These are phyloP conservation scores for Taiwanofungus camphoratus DNA, from an alignment of 1,284 basidiomycete species.

Conservation along the genomic window DNA sequence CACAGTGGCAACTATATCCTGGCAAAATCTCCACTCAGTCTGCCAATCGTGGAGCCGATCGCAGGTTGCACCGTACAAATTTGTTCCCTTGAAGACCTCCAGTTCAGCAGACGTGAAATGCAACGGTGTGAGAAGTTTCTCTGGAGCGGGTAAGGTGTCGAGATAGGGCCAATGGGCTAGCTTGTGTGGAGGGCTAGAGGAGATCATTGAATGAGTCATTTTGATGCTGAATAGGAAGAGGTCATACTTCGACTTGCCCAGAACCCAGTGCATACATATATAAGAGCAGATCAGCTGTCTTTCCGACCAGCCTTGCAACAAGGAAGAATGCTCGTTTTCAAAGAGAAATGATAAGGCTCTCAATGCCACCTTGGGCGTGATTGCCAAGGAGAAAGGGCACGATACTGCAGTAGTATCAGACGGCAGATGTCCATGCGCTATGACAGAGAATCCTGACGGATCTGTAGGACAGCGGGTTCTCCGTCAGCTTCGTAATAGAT, in stretches of 20 bases:
- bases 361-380: constrained; percentile 53
- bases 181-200: constrained; percentile 8
- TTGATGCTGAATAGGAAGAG: neutral
- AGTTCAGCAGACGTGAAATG: constrained; percentile 65
- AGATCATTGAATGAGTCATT: neutral
- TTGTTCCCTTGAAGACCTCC: constrained; percentile 66
- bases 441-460: constrained; percentile 50
- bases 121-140: constrained; percentile 67
- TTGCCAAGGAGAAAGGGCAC: constrained; percentile 69
- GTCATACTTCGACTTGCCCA: constrained; percentile 26
- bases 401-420: constrained; percentile 57
- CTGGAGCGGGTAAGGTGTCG: constrained; percentile 52
- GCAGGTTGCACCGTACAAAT: constrained; percentile 67
- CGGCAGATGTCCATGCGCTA: constrained; percentile 44
- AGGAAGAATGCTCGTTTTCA: constrained; percentile 11
- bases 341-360: constrained; percentile 41
- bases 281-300: constrained; percentile 72
- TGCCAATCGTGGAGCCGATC: constrained; percentile 59
- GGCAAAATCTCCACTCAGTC: constrained; percentile 53
- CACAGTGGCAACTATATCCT: constrained; percentile 30
- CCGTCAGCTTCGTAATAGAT: neutral
- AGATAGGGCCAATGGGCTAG: constrained; percentile 62
- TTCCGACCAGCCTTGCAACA: constrained; percentile 49
- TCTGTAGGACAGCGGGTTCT: neutral
- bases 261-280: constrained; percentile 66